phyloP scores from a whole-genome alignment of 1,139 yeast species.

The Debaryomyces fabryi region DNA sequence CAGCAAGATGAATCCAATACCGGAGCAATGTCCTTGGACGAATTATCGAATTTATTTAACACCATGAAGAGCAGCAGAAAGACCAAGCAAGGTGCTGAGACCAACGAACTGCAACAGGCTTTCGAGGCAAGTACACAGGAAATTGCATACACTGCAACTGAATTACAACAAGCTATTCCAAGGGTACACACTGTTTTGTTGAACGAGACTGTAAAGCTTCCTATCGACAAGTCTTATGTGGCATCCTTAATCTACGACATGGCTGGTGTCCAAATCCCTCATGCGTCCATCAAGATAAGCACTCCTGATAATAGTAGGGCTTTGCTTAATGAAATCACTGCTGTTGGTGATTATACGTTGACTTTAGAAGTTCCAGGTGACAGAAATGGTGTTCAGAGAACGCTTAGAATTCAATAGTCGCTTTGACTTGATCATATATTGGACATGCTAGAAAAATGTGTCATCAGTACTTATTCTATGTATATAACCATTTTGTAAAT shows the following conservation, averaged over 20 bases:
- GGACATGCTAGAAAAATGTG: slow-evolving; percentile 1
- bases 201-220: slow-evolving; percentile 21
- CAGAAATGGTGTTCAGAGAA: slow-evolving; percentile 21
- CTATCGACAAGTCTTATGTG: slow-evolving; percentile 32
- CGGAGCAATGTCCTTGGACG: slow-evolving; percentile 42
- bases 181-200: slow-evolving; percentile 23
- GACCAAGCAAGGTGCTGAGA: slow-evolving; percentile 7
- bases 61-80: slow-evolving; percentile 22
- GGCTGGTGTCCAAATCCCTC: slow-evolving; percentile 37
- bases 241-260: slow-evolving; percentile 27
- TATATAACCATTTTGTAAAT: slow-evolving; percentile 7
- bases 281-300: slow-evolving; percentile 23
- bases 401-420: slow-evolving; percentile 16
- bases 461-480: slow-evolving; percentile 2
- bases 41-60: slow-evolving; percentile 41
- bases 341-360: slow-evolving; percentile 37
- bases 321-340: slow-evolving; percentile 24
- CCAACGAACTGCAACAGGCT: slow-evolving; percentile 9
- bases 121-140: slow-evolving; percentile 13
- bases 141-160: slow-evolving; percentile 30
- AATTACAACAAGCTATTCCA: slow-evolving; percentile 39
- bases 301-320: slow-evolving; percentile 15
- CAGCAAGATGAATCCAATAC: slow-evolving; percentile 12
- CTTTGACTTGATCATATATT: neutral
- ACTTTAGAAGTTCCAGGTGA: slow-evolving; percentile 29